Evolutionary conservation across 2,329 filamentous ascomycete species (phyloP).

Genomic region (Diaporthe citri): DNA sequence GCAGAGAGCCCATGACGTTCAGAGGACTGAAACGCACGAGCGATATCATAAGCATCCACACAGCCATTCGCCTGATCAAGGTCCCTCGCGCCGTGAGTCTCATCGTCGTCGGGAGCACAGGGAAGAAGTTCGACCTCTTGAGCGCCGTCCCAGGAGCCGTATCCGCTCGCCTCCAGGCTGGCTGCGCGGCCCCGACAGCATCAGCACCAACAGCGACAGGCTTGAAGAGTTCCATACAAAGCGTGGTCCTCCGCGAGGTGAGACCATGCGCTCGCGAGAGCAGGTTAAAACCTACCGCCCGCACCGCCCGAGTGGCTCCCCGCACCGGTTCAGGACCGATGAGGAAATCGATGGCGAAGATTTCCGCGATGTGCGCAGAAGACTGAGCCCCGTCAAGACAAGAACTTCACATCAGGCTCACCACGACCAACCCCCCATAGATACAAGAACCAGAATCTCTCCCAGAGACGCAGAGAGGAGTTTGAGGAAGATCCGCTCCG

Average conservation of each 20-base stretch:
- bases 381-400: background rate
- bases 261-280: background rate
- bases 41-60: conserved; percentile 34
- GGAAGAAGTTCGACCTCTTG: background rate
- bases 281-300: conserved; percentile 11
- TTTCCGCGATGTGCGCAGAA: conserved; percentile 9
- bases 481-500: conserved; percentile 11
- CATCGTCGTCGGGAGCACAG: background rate
- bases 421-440: background rate
- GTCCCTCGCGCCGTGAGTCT: background rate
- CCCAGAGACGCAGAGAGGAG: background rate
- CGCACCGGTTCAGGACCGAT: conserved; percentile 1
- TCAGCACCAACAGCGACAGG: background rate
- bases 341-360: background rate
- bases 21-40: conserved; percentile 23
- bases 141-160: background rate
- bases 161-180: background rate
- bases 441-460: background rate
- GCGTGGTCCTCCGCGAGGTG: background rate
- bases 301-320: conserved; percentile 7
- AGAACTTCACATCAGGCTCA: background rate
- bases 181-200: background rate
- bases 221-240: conserved; percentile 1
- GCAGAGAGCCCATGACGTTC: background rate
- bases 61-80: conserved; percentile 27